Base-by-base conservation (phyloP, 768 basidiomycete genomes). In the Mycena latifolia region DNA sequence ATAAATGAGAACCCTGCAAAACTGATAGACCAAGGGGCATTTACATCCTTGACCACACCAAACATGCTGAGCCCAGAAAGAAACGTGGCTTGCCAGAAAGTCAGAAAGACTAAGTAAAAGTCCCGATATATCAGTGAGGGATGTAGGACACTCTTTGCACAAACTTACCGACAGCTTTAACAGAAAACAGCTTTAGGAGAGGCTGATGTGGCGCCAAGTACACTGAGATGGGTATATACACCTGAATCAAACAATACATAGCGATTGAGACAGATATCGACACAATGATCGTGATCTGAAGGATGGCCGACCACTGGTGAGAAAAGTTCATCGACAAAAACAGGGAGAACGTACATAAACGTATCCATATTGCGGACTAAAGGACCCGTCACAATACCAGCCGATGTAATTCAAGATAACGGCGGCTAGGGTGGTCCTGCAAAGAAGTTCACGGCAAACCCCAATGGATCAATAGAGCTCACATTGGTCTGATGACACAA, bases 181-280 rank as follows among this genome's bases (percentile, higher is more conserved):
- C 80, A 12, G 91, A 83, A 69, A 93, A 85, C 11, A 93, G 77
- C 74, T 92, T 92, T 22, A 92, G 76, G 18, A 93, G 71, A 2
- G 92, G 92, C 53, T 83, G 82, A 57, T 87, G 85, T 0, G 84
- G 85, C 12, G 82, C 78, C n/a, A 94, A 79, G 47, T 86, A 79
- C 15, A 75, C 76, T 9, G 87, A 76, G 18, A 93, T 81, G 0
- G 86, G 77, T 10, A 92, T 68, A 71, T 91, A 92, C 20, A 94
- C 77, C 73, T 93, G 92, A 24, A 94, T 77, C 62, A 92, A 76
- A 73, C 90, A 91, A 74, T 91, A 94, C 91, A 93, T 92, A 33
- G 91, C 90, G 57, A 93, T 73, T 0, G 91, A 85, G 20, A 94
- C 92, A 0, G 91, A 92, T 39, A 90, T 70, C 2, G 91, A 91